phyloP scores from a whole-genome alignment of 352 stramenopile genomes.

The Globisporangium rhizosaccharum region DNA sequence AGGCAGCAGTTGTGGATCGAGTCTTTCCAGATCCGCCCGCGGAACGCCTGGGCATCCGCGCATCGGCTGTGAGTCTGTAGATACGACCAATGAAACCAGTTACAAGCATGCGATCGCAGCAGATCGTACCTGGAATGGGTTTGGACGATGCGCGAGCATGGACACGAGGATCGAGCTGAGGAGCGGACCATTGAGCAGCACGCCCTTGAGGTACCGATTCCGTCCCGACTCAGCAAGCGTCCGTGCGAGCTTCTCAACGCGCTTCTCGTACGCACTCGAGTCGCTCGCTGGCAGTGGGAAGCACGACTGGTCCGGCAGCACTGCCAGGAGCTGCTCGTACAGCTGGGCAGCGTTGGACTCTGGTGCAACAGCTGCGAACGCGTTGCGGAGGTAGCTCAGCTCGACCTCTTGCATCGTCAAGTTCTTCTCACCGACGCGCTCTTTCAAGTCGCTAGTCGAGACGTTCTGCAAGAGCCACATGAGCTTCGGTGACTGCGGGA shows the following conservation, averaged over 20 bases:
- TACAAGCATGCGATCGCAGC: neutral
- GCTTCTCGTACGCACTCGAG: constrained; percentile 45
- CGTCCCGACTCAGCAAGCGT: constrained; percentile 51
- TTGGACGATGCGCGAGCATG: constrained; percentile 62
- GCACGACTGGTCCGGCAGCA: constrained; percentile 55
- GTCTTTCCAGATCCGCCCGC: constrained; percentile 64
- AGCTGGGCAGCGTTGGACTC: constrained; percentile 19
- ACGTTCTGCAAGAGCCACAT: constrained; percentile 71
- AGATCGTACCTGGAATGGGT: constrained; percentile 49
- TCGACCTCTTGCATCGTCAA: constrained; percentile 53
- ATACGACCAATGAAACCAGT: neutral
- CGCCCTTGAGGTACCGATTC: constrained; percentile 62
- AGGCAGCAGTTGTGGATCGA: constrained; percentile 79
- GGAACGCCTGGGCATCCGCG: constrained; percentile 38
- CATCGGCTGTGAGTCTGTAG: neutral
- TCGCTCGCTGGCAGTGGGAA: constrained; percentile 39
- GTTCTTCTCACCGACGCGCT: constrained; percentile 45
- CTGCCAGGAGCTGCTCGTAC: constrained; percentile 35
- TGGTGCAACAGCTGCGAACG: constrained; percentile 27
- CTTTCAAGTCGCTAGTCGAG: constrained; percentile 53
- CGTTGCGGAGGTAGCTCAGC: constrained; percentile 51
- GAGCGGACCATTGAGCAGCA: constrained; percentile 68
- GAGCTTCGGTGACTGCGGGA: constrained; percentile 69
- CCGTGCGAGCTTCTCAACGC: constrained; percentile 55
- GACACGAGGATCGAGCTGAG: constrained; percentile 68